Evolutionary conservation across 805 yeast species (phyloP), one percentile per base, ranked within the genome.

Genomic region (Sugiyamaella chiloensis): DNA sequence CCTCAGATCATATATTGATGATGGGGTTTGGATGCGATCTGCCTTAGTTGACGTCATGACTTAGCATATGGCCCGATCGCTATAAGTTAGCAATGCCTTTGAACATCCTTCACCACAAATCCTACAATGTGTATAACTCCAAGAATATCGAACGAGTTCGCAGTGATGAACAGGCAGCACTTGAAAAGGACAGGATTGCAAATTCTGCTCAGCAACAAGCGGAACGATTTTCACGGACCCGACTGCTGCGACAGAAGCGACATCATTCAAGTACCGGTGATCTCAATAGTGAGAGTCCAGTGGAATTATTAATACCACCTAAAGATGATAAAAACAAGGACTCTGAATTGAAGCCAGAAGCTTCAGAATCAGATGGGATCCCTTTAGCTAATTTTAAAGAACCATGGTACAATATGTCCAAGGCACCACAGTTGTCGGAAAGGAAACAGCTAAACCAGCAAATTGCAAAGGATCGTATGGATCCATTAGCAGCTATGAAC

Each of bases 101-200:
- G 9, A 60, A 60, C 36, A 49, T 60, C 17, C 55, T 60, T 8
- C 52, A 55, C 30, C 64, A 60, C 47, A 60, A 60, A 46, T 60
- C 64, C 30, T 60, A 60, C 44, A 57, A 60, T 55, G 64, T 60
- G 11, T 53, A 59, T 52, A 56, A 53, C 24, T 20, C 48, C n/a
- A 51, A 40, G 20, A 60, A 60, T 31, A 53, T 60, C 12, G 64
- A 56, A 40, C 52, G 60, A 16, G 64, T 60, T 1, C 39, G 54
- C 19, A 52, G 59, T 14, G 63, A 57, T 39, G 59, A 54, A 40
- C 60, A 50, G 31, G 54, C 55, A 27, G 66, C 71, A 11, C 51
- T 53, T 11, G 52, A 65, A 60, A 66, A 65, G 49, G 17, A 51
- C 60, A 60, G 65, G 21, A 11, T 11, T 2, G n/a, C 20, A 7